Base-by-base conservation (phyloP, 768 basidiomycete genomes). In the Rubroboletus pulcherrimus region DNA sequence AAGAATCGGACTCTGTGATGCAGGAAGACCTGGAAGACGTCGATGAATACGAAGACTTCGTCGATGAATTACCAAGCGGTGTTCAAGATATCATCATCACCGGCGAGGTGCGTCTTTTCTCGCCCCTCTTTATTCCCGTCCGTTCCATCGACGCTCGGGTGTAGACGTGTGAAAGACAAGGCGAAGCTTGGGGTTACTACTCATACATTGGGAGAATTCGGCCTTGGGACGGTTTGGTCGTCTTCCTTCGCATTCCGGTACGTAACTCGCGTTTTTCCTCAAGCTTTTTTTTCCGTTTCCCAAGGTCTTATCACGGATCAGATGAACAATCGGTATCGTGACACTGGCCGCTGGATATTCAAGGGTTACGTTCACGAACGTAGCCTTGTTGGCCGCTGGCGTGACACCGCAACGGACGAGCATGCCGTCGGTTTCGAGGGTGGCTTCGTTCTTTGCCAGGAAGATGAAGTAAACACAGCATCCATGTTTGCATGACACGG, bases 331-430 rank as follows among this genome's bases (percentile, higher is more conserved):
- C 64, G 46, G 4, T 60, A 71, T 45, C 60, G 51, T 34, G 50
- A 67, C 48, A 54, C 68, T 14, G 80, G 81, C 11, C 74, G 67
- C 30, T 82, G 76, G 78, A 63, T 82, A 49, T 82, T 82, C 50
- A 78, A 73, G 56, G 81, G 81, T 48, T 82, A 83, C 61, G 54
- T 82, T 43, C 74, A 82, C 49, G 74, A 73, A 58, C 66, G 70
- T 30, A 81, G 77, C 63, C 68, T 83, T 38, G 79, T 80, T 37
- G 82, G 81, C 35, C 73, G 79, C 21, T 81, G 81, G 81, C 76
- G 81, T 50, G 80, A 80, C 55, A 81, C 77, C 21, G 67, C 68
- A 39, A 81, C 77, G 1, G 64, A 67, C 26, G 62, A 67, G 17
- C 65, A 73, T 49, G 62, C 63, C 24, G 62, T 74, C n/a, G 81